Evolutionary conservation across 441 rosid species (phyloP).

Genomic region (Syzygium malaccense): DNA sequence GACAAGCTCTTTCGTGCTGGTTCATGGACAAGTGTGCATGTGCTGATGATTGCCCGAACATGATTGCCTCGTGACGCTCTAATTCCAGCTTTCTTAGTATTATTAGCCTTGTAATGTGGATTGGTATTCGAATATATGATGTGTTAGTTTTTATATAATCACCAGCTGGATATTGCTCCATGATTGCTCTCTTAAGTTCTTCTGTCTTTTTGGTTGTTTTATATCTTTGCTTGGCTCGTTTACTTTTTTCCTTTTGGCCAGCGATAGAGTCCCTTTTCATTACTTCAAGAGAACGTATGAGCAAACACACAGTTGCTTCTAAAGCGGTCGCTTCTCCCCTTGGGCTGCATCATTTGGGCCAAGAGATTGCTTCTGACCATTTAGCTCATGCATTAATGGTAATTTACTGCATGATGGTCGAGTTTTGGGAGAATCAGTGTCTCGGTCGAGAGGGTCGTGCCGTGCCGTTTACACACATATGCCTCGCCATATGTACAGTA

Average conservation of each 20-base stretch:
- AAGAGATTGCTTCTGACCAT: neutral
- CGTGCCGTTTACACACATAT: neutral
- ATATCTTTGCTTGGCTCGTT: neutral
- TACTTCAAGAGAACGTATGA: neutral
- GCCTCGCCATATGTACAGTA: neutral
- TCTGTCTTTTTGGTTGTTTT: neutral
- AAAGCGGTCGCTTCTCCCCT: neutral
- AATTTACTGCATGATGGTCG: neutral
- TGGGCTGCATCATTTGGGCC: neutral
- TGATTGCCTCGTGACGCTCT: neutral
- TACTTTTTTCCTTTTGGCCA: neutral
- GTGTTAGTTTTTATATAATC: neutral
- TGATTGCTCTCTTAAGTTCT: neutral
- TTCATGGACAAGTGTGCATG: neutral
- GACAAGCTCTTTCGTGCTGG: neutral
- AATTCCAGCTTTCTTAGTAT: neutral
- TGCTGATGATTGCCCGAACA: neutral
- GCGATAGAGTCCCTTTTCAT: neutral
- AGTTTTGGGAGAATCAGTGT: neutral
- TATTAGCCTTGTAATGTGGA: neutral
- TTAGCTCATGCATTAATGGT: neutral
- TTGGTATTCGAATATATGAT: neutral
- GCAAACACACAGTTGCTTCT: neutral
- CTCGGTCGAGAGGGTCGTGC: neutral
- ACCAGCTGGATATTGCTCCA: neutral